A percentile compares a stretch with the other conserved stretches of the same genome.
Conservation (phyloP, 768 basidiomycete species). For the Trametes cinnabarina region DNA sequence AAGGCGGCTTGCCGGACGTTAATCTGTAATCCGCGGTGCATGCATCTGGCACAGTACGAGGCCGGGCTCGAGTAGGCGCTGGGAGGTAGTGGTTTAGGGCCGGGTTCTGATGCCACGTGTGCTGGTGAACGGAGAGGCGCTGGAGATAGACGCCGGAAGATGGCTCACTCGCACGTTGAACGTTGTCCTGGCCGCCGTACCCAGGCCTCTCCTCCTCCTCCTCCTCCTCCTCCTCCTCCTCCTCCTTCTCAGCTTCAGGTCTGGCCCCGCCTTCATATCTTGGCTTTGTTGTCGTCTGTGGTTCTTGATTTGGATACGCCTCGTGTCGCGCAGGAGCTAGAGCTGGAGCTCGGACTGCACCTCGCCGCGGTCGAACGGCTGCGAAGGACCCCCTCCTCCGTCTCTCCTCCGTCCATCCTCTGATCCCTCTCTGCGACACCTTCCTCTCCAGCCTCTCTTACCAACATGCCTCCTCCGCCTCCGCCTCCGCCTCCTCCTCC, state of each 20-base stretch:
- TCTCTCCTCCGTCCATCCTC: constrained; percentile 9
- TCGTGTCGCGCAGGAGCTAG: not conserved
- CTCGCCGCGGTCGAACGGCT: constrained; percentile 4
- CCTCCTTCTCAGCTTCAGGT: no score
- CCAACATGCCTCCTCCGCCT: constrained; percentile 29
- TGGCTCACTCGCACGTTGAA: no score
- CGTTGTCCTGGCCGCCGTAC: not conserved
- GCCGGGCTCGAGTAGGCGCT: no score
- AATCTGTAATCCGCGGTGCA: no score
- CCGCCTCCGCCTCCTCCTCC: constrained; percentile 32
- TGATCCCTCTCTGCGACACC: constrained; percentile 26
- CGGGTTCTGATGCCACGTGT: no score
- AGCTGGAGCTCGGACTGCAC: not conserved
- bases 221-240: not conserved
- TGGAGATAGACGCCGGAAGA: no score
- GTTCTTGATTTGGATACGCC: not conserved
- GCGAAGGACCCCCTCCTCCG: constrained; percentile 19
- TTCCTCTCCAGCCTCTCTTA: constrained; percentile 1
- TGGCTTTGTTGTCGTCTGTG: not conserved
- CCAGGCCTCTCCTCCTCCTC: not conserved
- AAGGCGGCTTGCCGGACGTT: no score
- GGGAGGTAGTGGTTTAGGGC: no score
- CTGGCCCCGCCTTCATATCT: not conserved
- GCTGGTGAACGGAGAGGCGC: no score
- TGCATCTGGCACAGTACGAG: no score